Conservation (phyloP, 2,329 filamentous ascomycete genomes). For the Neophaeococcomyces mojaviensis region DNA sequence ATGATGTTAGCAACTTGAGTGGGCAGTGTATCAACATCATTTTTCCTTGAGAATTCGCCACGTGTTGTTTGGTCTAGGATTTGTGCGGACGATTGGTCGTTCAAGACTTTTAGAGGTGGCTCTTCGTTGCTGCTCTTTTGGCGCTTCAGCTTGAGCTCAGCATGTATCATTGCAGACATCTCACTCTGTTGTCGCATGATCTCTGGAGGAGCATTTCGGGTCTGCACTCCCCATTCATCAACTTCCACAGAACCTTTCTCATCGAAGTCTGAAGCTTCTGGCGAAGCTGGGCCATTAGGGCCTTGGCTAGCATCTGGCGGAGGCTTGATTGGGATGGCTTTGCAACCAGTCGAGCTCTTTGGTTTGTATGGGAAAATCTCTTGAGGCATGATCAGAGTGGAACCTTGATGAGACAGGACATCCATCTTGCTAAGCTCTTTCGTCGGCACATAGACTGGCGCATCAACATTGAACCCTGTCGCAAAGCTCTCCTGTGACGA, state of each 20-base stretch:
- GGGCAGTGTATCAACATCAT: not conserved
- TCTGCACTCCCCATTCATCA: slow-evolving; percentile 19
- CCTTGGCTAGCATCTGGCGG: slow-evolving; percentile 11
- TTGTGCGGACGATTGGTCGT: not conserved
- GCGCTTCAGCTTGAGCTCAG: not conserved
- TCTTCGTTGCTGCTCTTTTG: not conserved
- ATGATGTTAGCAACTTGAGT: not conserved
- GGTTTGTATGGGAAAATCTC: not conserved
- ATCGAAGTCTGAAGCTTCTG: not conserved
- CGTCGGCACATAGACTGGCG: slow-evolving; percentile 17
- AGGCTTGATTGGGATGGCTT: slow-evolving; percentile 20
- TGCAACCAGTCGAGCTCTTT: not conserved
- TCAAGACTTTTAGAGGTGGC: not conserved
- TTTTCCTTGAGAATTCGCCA: not conserved
- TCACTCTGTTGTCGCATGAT: slow-evolving; percentile 16
- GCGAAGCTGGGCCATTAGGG: not conserved
- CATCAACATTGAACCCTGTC: slow-evolving; percentile 18
- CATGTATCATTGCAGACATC: slow-evolving; percentile 9
- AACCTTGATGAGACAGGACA: slow-evolving; percentile 4
- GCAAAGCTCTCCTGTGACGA: slow-evolving; percentile 3
- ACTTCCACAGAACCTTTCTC: slow-evolving; percentile 4
- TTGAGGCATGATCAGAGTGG: not conserved
- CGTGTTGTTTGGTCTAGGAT: not conserved
- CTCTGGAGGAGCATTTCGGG: slow-evolving; percentile 14
- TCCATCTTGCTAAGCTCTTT: not conserved